Evolutionary conservation across 495 filamentous ascomycete species (phyloP).

Genomic region (Aspergillus sparsus): DNA sequence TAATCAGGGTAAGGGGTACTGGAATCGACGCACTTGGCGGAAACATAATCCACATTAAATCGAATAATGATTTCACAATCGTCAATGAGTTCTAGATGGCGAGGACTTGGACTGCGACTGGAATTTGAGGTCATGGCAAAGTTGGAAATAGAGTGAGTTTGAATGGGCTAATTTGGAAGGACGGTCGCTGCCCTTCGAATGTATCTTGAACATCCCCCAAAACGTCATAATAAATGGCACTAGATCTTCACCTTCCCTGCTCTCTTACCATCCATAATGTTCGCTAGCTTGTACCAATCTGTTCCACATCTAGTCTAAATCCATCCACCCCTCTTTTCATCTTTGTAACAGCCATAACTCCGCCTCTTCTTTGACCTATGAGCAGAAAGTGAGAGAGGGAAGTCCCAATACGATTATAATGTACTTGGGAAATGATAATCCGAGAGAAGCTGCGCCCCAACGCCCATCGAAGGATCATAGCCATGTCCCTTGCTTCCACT

Average conservation of each 20-base stretch:
- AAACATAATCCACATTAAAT: neutral
- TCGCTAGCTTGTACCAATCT: too few relatives aligned
- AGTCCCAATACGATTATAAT: too few relatives aligned
- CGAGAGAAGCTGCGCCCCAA: too few relatives aligned
- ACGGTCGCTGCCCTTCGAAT: neutral
- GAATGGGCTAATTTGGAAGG: neutral
- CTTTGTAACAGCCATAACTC: too few relatives aligned
- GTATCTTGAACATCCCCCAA: neutral
- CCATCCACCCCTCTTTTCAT: too few relatives aligned
- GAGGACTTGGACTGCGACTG: neutral
- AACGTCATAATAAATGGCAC: too few relatives aligned
- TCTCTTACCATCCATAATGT: too few relatives aligned
- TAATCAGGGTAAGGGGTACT: neutral
- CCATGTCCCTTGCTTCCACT: neutral
- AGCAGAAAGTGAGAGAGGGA: too few relatives aligned
- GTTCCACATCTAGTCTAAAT: too few relatives aligned
- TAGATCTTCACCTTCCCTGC: too few relatives aligned
- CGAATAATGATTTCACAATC: slow-evolving; percentile 3
- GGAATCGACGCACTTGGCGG: neutral
- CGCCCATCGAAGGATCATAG: neutral
- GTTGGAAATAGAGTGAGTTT: neutral
- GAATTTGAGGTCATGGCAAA: neutral
- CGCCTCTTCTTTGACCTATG: too few relatives aligned
- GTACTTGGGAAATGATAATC: too few relatives aligned
- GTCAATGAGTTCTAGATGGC: neutral